Evolutionary conservation across 179 eudicot species (phyloP), one percentile per base, ranked within the genome.

Genomic region (Amaranthus tricolor): DNA sequence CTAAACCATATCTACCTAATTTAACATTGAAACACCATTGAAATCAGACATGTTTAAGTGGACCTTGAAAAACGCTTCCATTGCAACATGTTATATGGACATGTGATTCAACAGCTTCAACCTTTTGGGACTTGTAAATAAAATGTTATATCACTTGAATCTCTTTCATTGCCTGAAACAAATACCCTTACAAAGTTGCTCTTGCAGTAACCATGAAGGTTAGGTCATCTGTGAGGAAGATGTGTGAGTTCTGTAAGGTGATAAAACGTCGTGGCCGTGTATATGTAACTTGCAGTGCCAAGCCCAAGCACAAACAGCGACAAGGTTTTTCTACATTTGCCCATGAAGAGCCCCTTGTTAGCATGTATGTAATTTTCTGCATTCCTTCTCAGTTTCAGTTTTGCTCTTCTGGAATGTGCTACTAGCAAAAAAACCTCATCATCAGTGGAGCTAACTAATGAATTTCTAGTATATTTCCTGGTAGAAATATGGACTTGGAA

Each of bases 271-370:
- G 86, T 69, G 97, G 97, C 7, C 78, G 93, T 17, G 95, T 92
- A 5, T 90, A 87, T 70, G 82, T 92, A 13, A 70, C 81, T 53
- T 92, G 97, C 83, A 70, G 87, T 5, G 87, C 89, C 61, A 90
- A 89, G 78, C 91, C 97, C 76, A 92, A 92, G 90, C 97, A 90
- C 85, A 92, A 90, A 79, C 97, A 92, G 78, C 77, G 97, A 5
- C 97, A 92, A 76, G 96, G 97, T 73, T 49, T 90, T 76, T 88
- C 96, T 31, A 87, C 96, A 15, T 77, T 88, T 79, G 84, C 96
- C 11, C 74, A 74, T 74, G 96, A 92, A 79, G 86, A 80, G 67
- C 86, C 85, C 47, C 61, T 82, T 60, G 80, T 84, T 56, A 70
- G 83, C 49, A 77, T 65, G 96, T 91, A 85, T 21, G 88, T 70